Evolutionary conservation across 345 rosid genomes (phyloP).

Genomic region (Brassica juncea): DNA sequence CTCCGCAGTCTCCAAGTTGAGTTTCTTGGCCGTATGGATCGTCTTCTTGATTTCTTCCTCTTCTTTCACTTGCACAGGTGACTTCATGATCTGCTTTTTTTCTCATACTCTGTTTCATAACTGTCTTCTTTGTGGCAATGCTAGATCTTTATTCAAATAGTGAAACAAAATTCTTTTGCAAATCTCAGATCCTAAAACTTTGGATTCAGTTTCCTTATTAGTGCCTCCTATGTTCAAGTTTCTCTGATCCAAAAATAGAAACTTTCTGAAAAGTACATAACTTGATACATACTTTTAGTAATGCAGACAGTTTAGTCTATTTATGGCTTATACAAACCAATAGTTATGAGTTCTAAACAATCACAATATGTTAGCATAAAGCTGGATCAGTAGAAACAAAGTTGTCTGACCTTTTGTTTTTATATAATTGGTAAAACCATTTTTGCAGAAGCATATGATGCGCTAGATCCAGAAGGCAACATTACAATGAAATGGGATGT

Average conservation of each 20-base stretch:
- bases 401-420: slow-evolving; percentile 16
- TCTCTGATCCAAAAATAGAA: slow-evolving; percentile 27
- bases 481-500: slow-evolving; percentile 97
- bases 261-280: slow-evolving; percentile 9
- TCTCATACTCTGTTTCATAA: not conserved
- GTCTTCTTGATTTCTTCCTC: slow-evolving; percentile 61
- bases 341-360: not conserved
- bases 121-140: not conserved
- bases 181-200: slow-evolving; percentile 23
- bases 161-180: slow-evolving; percentile 2
- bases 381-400: not conserved
- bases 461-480: slow-evolving; percentile 91
- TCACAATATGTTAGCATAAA: not conserved
- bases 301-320: not conserved
- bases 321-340: not conserved
- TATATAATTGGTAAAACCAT: not conserved
- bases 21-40: slow-evolving; percentile 41
- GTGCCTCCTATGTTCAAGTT: slow-evolving; percentile 11
- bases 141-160: slow-evolving; percentile 17
- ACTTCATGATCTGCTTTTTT: slow-evolving; percentile 1
- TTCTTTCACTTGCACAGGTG: slow-evolving; percentile 72
- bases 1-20: slow-evolving; percentile 45
- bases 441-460: slow-evolving; percentile 80
- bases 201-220: not conserved
- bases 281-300: not conserved